A percentile compares a stretch with the other conserved stretches of the same genome.
Evolutionary conservation across 768 basidiomycete genomes (phyloP).

Genomic region (Glaciozyma martinii): DNA sequence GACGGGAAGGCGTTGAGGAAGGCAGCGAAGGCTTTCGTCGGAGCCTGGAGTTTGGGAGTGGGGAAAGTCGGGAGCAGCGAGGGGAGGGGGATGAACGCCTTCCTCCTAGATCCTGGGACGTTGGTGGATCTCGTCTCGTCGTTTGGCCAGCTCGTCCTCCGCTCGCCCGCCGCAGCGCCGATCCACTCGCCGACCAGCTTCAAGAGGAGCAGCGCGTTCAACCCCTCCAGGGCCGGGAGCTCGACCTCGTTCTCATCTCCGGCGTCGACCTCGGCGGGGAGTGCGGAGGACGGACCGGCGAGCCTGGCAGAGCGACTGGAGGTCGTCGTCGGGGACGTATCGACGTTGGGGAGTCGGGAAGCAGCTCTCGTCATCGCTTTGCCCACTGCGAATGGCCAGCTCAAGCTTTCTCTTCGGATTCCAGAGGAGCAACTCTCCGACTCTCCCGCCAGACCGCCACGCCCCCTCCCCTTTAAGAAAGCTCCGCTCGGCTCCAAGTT

Average conservation of each 20-base stretch:
- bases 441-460: neutral
- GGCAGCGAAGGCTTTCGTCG: neutral
- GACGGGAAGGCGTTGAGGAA: neutral
- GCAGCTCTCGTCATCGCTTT: neutral
- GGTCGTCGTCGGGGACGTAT: neutral
- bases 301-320: neutral
- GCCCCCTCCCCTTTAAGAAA: too few relatives aligned
- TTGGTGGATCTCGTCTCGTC: neutral
- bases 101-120: neutral
- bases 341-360: neutral
- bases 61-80: neutral
- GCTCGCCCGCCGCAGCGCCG: too few relatives aligned
- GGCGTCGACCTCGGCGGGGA: neutral
- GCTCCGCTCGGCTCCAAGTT: neutral
- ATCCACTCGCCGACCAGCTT: too few relatives aligned
- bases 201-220: too few relatives aligned
- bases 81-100: neutral
- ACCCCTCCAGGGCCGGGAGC: neutral
- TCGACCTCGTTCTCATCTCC: neutral
- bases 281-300: neutral
- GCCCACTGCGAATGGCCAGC: too few relatives aligned
- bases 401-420: neutral
- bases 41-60: neutral
- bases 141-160: neutral
- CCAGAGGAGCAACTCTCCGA: neutral